Base-by-base conservation (phyloP, 805 yeast genomes). In the Tetrapisispora taiwanensis region DNA sequence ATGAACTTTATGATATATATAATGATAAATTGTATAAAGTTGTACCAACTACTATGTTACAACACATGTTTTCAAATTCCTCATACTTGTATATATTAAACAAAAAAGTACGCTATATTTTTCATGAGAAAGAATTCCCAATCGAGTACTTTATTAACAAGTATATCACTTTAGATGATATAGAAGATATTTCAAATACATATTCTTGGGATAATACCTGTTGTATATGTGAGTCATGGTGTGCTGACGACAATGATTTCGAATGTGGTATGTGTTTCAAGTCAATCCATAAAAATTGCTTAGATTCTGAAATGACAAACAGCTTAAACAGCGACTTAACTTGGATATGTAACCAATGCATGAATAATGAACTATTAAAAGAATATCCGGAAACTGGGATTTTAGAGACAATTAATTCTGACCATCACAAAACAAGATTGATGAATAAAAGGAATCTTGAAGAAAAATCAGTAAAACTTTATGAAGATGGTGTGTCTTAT, bases 261-360 rank as follows among this genome's bases (percentile, higher is more conserved):
- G 73, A 71, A 48, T 89, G 97, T 65, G 83, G 83, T 14, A 80
- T 73, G 42, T 89, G 97, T 60, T 69, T 70, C 13, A 71, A 73
- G 22, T 70, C 69, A 47, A 86, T 79, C 52, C 97, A 89, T 65
- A 76, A 87, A 76, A 68, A 78, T 28, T 89, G 97, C 56, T 72
- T 87, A 36, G 85, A 82, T 47, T 96, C 96, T 1, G 95, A 96
- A 1, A 62, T 88, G 34, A 58, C 74, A 42, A 75, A 75, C 50
- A 84, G 83, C 54, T 95, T 95, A 1, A 79, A 84, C 36, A 66
- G 94, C 45, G 95, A 95, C 1, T 84, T 86, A 59, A 85, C 87
- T 8, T 88, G 97, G 97, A 74, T 86, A 22, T 88, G 97, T 68
- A 88, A 86, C 27, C 58, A 68, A 8, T 88, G 97, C 66, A 72